phyloP scores from a whole-genome alignment of 495 filamentous ascomycete species.

The Penicillium desertorum region DNA sequence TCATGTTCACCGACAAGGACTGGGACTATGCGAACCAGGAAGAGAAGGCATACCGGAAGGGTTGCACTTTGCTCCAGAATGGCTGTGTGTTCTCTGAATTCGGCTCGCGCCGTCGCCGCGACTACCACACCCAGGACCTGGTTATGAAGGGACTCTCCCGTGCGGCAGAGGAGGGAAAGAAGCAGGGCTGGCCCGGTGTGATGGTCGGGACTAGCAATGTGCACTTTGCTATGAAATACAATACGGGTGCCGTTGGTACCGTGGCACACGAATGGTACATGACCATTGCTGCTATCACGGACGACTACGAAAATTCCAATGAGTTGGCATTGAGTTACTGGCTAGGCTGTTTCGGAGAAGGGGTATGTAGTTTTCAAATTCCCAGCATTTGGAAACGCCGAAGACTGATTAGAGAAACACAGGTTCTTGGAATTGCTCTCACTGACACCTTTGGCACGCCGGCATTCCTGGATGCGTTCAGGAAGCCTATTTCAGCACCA shows the following conservation, averaged over 20 bases:
- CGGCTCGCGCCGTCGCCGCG: constrained; percentile 80
- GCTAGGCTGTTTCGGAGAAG: constrained; percentile 88
- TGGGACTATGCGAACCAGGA: constrained; percentile 86
- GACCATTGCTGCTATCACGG: constrained; percentile 88
- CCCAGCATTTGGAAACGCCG: not conserved
- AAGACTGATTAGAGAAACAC: constrained; percentile 9
- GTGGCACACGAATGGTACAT: constrained; percentile 99
- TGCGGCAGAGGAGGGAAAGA: constrained; percentile 65
- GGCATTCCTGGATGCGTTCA: constrained; percentile 82
- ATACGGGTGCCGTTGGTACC: constrained; percentile 79
- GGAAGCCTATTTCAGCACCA: constrained; percentile 50
- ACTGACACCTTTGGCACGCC: constrained; percentile 99
- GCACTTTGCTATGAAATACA: constrained; percentile 91
- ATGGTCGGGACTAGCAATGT: constrained; percentile 93
- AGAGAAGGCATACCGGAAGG: constrained; percentile 78
- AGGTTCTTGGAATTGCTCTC: constrained; percentile 83
- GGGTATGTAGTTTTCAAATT: constrained; percentile 44
- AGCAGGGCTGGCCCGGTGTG: constrained; percentile 62
- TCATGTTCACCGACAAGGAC: constrained; percentile 87
- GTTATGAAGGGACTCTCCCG: constrained; percentile 79
- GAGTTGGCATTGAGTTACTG: constrained; percentile 81
- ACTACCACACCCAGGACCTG: constrained; percentile 92
- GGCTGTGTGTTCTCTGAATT: constrained; percentile 94
- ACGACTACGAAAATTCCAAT: constrained; percentile 80
- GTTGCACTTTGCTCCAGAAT: constrained; percentile 67